Conservation (phyloP, 345 rosid genomes). For the Citropsis articulata region DNA sequence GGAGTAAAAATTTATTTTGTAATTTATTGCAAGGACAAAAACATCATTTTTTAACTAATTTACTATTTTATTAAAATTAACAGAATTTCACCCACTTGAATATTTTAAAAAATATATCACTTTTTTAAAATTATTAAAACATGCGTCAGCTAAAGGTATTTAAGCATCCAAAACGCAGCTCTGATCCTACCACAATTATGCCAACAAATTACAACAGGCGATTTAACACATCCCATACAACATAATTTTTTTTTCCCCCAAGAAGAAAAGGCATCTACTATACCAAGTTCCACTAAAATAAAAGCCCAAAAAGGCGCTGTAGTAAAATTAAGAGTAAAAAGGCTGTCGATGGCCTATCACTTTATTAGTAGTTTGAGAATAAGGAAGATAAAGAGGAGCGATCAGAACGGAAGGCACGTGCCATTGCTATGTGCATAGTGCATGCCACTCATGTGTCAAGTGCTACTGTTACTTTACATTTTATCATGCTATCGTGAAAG, state of each 20-base stretch:
- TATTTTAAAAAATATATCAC: too few species aligned
- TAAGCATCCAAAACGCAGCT: too few species aligned
- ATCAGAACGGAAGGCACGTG: conserved; percentile 12
- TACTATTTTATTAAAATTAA: too few species aligned
- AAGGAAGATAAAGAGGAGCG: background rate
- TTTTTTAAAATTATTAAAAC: too few species aligned
- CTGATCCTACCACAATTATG: background rate
- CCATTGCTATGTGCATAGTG: background rate
- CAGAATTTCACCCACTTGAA: fast-evolving
- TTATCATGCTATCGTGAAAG: background rate
- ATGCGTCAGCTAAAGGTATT: background rate
- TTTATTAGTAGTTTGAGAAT: background rate
- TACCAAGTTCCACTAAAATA: background rate
- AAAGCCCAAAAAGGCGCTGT: background rate
- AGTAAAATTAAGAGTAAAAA: background rate
- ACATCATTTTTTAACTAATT: too few species aligned
- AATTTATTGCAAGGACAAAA: too few species aligned
- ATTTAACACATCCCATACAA: too few species aligned
- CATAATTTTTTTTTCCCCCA: too few species aligned
- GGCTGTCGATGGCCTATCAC: background rate
- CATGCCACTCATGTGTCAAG: background rate
- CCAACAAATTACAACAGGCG: too few species aligned
- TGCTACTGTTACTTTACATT: background rate
- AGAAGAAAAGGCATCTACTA: background rate
- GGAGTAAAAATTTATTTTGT: too few species aligned